Conservation (phyloP, 345 rosid species). For the Rhodomyrtus tomentosa region DNA sequence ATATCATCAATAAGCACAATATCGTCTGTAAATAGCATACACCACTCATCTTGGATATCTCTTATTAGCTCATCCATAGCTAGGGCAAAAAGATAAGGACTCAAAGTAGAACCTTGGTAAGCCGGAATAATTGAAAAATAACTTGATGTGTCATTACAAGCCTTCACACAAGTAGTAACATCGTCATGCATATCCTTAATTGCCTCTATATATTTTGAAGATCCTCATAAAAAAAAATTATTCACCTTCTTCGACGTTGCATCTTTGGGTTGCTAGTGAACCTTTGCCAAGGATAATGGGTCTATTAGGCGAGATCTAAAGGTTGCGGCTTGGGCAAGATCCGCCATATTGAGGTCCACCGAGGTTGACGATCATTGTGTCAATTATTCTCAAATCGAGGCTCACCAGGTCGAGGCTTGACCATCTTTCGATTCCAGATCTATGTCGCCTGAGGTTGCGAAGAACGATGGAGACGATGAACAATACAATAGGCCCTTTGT, state of each 20-base stretch:
- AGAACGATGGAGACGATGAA: neutral
- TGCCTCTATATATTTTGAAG: too few relatives aligned
- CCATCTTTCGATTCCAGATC: neutral
- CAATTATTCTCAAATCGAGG: rapidly evolving
- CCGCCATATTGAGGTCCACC: too few relatives aligned
- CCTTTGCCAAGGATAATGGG: neutral
- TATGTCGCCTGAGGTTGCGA: neutral
- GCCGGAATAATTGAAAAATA: too few relatives aligned
- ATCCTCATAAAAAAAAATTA: neutral
- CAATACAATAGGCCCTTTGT: neutral
- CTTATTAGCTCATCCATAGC: too few relatives aligned
- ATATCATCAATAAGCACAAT: too few relatives aligned
- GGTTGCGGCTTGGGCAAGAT: neutral
- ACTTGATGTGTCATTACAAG: too few relatives aligned
- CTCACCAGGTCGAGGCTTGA: rapidly evolving
- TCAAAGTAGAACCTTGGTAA: too few relatives aligned
- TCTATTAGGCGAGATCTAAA: neutral
- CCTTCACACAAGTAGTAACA: too few relatives aligned
- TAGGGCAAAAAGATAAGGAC: too few relatives aligned
- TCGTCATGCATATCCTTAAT: too few relatives aligned
- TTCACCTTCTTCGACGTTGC: neutral
- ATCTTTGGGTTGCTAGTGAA: rapidly evolving
- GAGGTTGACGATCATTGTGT: neutral
- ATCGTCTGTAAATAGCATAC: too few relatives aligned
- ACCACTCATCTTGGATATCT: too few relatives aligned